A percentile compares a stretch with the other conserved stretches of the same genome.
Evolutionary conservation across 176 grass and related monocot genomes (phyloP).

Genomic region (Phragmites australis): DNA sequence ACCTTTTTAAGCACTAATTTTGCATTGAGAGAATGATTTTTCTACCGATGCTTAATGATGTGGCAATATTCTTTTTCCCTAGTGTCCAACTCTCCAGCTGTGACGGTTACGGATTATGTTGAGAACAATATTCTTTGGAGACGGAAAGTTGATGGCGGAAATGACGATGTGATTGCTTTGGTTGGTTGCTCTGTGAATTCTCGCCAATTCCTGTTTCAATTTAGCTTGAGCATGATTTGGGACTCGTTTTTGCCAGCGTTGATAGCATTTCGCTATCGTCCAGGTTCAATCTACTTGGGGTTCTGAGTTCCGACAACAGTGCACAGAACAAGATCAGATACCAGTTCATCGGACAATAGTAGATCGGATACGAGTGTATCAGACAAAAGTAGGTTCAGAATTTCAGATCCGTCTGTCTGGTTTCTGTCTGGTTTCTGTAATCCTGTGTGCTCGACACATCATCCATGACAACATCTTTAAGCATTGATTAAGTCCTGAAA

Average conservation of each 20-base stretch:
- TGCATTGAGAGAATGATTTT: too few species aligned
- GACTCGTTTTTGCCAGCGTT: not conserved
- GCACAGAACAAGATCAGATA: not conserved
- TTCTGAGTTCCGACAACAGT: not conserved
- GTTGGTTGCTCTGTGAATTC: conserved; percentile 7
- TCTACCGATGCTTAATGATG: too few species aligned
- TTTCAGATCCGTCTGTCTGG: too few species aligned
- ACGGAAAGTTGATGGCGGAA: not conserved
- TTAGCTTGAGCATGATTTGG: not conserved
- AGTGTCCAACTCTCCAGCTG: too few species aligned
- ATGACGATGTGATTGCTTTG: not conserved
- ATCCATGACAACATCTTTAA: not conserved
- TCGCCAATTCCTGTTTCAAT: not conserved
- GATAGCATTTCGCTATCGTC: not conserved
- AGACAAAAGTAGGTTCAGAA: not conserved
- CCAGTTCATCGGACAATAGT: too few species aligned
- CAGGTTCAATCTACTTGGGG: not conserved
- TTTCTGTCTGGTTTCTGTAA: not conserved
- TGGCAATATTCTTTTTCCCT: too few species aligned
- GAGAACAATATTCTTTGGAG: not conserved
- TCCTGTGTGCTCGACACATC: not conserved
- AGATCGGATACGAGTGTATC: not conserved
- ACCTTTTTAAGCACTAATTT: too few species aligned
- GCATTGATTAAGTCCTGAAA: conserved; percentile 4
- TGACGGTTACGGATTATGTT: too few species aligned